Evolutionary conservation across 139 green algal species (phyloP).

Genomic region (Chlorella sp.): DNA sequence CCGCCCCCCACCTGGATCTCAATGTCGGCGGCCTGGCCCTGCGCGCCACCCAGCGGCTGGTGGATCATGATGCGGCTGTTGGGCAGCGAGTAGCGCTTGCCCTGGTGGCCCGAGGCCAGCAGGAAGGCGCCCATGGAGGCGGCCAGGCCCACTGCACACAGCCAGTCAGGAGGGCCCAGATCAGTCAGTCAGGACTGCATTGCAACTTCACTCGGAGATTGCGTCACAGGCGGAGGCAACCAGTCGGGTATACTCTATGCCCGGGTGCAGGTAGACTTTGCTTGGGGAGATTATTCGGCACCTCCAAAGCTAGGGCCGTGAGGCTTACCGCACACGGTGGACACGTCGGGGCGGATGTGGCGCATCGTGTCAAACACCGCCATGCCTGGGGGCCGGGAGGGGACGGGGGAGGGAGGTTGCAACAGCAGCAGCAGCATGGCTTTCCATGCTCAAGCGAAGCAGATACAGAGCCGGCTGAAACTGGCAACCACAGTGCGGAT

Average conservation of each 20-base stretch:
- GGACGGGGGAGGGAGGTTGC: background rate
- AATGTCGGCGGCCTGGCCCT: slow-evolving; percentile 99
- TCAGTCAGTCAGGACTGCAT: too few relatives aligned
- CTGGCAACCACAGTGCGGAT: too few relatives aligned
- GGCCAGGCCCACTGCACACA: slow-evolving; percentile 97
- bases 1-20: slow-evolving; percentile 82
- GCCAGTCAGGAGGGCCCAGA: too few relatives aligned
- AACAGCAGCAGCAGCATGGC: background rate
- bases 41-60: slow-evolving; percentile 97
- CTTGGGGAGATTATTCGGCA: too few relatives aligned
- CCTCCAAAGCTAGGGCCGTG: too few relatives aligned
- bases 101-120: slow-evolving; percentile 90
- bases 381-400: slow-evolving; percentile 79
- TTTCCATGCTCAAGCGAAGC: too few relatives aligned
- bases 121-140: slow-evolving; percentile 99
- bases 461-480: too few relatives aligned
- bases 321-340: slow-evolving; percentile 97
- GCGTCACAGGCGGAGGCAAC: too few relatives aligned
- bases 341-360: slow-evolving; percentile 95
- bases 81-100: slow-evolving; percentile 96
- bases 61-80: slow-evolving; percentile 99
- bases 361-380: slow-evolving; percentile 99
- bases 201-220: too few relatives aligned
- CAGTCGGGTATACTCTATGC: too few relatives aligned
- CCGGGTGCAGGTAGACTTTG: too few relatives aligned